These are phyloP conservation scores for Cryptococcus sp. DNA, from an alignment of 1,284 basidiomycete genomes.

Conservation along the genomic window DNA sequence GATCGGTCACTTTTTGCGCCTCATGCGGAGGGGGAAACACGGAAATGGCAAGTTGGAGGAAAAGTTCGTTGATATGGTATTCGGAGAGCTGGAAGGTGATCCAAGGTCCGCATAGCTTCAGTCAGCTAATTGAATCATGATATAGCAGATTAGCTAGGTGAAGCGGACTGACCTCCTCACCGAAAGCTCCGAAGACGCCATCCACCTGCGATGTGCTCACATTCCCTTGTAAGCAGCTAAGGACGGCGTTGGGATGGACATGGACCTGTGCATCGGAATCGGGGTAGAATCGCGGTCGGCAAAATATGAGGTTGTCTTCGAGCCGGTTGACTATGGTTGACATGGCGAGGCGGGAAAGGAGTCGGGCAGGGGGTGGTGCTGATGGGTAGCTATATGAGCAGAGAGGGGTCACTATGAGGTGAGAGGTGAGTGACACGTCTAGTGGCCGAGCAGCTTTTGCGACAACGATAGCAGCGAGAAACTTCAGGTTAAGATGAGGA, in stretches of 20 bases:
- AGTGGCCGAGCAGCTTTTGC: no score
- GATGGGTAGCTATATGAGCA: background rate
- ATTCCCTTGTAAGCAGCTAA: conserved; percentile 5
- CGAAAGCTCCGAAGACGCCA: background rate
- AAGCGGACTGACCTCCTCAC: conserved; percentile 1
- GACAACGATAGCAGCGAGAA: background rate
- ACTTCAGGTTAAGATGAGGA: background rate
- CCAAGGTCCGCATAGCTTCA: background rate
- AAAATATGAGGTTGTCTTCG: conserved; percentile 10
- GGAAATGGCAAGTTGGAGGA: background rate
- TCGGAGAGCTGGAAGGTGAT: conserved; percentile 2
- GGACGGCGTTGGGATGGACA: conserved; percentile 14
- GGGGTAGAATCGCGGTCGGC: conserved; percentile 2
- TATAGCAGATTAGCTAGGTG: background rate
- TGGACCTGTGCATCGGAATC: conserved; percentile 5
- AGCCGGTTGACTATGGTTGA: conserved; percentile 6
- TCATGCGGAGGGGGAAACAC: conserved; percentile 3
- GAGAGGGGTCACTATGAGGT: background rate
- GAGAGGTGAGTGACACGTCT: background rate
- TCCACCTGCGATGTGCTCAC: background rate
- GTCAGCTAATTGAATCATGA: background rate
- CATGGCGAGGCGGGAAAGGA: background rate
- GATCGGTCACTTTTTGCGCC: conserved; percentile 5
- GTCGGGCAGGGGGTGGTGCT: background rate
- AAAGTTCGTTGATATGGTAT: background rate